Conservation (phyloP, 371 early-diverging fungal genomes). For the Globomyces sp. region DNA sequence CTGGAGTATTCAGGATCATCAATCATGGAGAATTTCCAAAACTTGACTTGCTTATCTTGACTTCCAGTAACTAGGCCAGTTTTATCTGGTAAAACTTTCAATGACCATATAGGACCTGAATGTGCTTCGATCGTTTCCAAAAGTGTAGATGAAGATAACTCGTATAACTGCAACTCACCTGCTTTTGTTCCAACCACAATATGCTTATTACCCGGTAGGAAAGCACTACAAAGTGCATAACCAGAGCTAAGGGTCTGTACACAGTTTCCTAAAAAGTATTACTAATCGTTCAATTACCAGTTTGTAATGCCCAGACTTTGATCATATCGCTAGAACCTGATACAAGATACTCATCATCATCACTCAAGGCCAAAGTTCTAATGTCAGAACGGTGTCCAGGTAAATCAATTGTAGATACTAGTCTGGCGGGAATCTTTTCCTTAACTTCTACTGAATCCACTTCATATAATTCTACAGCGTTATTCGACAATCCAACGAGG, state of each 20-base stretch:
- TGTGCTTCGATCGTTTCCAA: conserved; percentile 87
- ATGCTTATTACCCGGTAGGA: conserved; percentile 88
- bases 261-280: conserved; percentile 45
- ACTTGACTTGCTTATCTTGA: conserved; percentile 93
- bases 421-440: conserved; percentile 29
- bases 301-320: conserved; percentile 87
- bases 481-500: conserved; percentile 66
- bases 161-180: conserved; percentile 85
- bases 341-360: conserved; percentile 81
- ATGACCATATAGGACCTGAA: conserved; percentile 80
- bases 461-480: conserved; percentile 69
- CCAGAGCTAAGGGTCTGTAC: conserved; percentile 86
- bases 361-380: conserved; percentile 78
- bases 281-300: conserved; percentile 31
- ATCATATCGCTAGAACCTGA: conserved; percentile 76
- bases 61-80: conserved; percentile 88
- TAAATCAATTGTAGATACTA: conserved; percentile 67
- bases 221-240: conserved; percentile 79
- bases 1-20: conserved; percentile 32
- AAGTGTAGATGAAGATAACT: conserved; percentile 75
- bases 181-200: conserved; percentile 89
- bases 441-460: conserved; percentile 6
- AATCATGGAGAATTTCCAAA: conserved; percentile 81
- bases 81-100: conserved; percentile 84
- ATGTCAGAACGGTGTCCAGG: conserved; percentile 91